These are phyloP conservation scores for Solanum chilense DNA, from an alignment of 257 asterid species.

Conservation along the genomic window DNA sequence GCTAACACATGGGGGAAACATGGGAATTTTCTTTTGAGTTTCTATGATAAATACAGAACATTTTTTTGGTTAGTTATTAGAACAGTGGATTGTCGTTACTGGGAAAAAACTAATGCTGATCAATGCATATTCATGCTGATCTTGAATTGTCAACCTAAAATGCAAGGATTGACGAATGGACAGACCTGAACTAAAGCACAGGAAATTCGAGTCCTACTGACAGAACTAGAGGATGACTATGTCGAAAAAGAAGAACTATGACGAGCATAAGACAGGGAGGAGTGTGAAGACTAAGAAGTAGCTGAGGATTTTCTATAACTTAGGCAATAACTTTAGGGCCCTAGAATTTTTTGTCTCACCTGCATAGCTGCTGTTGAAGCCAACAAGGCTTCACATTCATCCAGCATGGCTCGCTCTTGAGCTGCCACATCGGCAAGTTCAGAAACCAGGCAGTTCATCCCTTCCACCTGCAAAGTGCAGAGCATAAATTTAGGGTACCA, in stretches of 20 bases:
- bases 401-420: constrained; percentile 70
- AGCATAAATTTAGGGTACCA: not conserved
- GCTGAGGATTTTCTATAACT: not conserved
- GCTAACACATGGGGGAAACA: not conserved
- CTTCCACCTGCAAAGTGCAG: constrained; percentile 48
- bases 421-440: constrained; percentile 82
- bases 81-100: not conserved
- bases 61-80: not conserved
- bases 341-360: constrained; percentile 25
- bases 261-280: not conserved
- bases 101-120: not conserved
- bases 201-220: not conserved
- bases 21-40: not conserved
- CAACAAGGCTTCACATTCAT: constrained; percentile 56
- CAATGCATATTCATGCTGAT: not conserved
- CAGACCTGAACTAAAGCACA: not conserved
- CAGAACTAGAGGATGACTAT: not conserved
- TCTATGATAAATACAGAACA: not conserved
- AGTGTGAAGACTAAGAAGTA: not conserved
- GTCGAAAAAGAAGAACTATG: not conserved
- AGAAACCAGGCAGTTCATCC: constrained; percentile 48
- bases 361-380: constrained; percentile 57
- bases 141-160: not conserved
- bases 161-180: not conserved
- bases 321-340: not conserved